These are phyloP conservation scores for Beauveria varroae DNA, from an alignment of 2,329 filamentous ascomycete genomes.

Conservation along the genomic window DNA sequence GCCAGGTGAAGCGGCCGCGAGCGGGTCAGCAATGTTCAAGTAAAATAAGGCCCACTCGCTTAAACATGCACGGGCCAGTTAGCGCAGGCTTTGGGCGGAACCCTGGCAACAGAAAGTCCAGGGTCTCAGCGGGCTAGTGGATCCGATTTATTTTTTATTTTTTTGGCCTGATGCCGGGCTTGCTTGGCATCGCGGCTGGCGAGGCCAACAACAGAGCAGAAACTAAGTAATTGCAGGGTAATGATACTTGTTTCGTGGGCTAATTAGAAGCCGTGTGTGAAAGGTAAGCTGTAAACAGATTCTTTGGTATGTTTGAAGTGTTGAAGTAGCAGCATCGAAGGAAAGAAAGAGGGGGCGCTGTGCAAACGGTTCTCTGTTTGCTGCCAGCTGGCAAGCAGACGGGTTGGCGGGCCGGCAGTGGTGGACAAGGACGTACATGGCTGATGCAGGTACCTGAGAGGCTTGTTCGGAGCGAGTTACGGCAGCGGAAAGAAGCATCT, in stretches of 20 bases:
- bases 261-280: too few species aligned
- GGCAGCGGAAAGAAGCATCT: too few species aligned
- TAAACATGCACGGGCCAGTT: constrained; percentile 23
- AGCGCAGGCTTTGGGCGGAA: background rate
- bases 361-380: background rate
- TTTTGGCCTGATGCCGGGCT: background rate
- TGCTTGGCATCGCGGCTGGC: constrained; percentile 8
- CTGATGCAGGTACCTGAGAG: constrained; percentile 1
- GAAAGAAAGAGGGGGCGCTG: too few species aligned
- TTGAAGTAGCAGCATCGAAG: too few species aligned
- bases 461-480: background rate
- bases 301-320: too few species aligned
- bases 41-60: constrained; percentile 23
- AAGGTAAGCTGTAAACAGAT: too few species aligned
- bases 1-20: too few species aligned
- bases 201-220: background rate
- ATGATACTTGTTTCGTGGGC: too few species aligned
- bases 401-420: background rate
- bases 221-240: too few species aligned
- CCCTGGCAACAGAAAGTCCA: constrained; percentile 9
- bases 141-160: background rate
- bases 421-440: background rate
- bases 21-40: constrained; percentile 20
- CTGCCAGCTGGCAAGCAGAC: background rate
- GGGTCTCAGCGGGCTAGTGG: constrained; percentile 5